Conservation (phyloP, 768 basidiomycete genomes). For the Crassisporium funariophilum region DNA sequence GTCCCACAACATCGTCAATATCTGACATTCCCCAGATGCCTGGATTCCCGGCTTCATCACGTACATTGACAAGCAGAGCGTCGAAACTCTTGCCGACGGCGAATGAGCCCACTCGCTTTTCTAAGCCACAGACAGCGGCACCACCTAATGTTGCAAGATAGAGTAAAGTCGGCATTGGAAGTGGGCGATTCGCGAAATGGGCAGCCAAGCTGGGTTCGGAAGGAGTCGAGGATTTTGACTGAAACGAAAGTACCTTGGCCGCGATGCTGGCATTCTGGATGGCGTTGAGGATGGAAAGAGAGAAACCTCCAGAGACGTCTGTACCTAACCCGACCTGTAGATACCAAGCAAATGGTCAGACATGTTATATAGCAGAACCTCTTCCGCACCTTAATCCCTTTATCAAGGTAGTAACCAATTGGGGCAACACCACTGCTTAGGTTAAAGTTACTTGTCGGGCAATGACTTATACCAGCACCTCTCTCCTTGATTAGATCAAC, state of each 20-base stretch:
- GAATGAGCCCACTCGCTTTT: slow-evolving; percentile 74
- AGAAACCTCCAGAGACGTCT: slow-evolving; percentile 88
- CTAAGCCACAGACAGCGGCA: slow-evolving; percentile 77
- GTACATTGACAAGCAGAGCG: slow-evolving; percentile 73
- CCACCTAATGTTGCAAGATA: slow-evolving; percentile 94
- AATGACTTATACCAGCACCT: slow-evolving; percentile 84
- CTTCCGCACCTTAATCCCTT: slow-evolving; percentile 74
- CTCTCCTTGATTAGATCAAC: slow-evolving; percentile 66
- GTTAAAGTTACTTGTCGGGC: slow-evolving; percentile 94
- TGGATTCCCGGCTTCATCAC: slow-evolving; percentile 53
- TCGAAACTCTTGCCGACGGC: slow-evolving; percentile 86
- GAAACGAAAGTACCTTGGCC: slow-evolving; percentile 59
- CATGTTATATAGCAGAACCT: neutral
- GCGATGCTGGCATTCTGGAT: slow-evolving; percentile 79
- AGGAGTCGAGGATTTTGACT: slow-evolving; percentile 2
- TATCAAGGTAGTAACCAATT: slow-evolving; percentile 78
- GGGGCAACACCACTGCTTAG: slow-evolving; percentile 82
- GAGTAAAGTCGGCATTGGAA: slow-evolving; percentile 75
- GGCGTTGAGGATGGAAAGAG: slow-evolving; percentile 73
- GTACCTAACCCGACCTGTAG: slow-evolving; percentile 90
- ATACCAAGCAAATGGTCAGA: neutral
- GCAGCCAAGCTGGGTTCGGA: neutral
- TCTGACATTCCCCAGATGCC: slow-evolving; percentile 38
- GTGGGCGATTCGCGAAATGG: slow-evolving; percentile 57
- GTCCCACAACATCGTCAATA: slow-evolving; percentile 12